These are phyloP conservation scores for Auriscalpium orientale DNA, from an alignment of 768 basidiomycete genomes.

Conservation along the genomic window DNA sequence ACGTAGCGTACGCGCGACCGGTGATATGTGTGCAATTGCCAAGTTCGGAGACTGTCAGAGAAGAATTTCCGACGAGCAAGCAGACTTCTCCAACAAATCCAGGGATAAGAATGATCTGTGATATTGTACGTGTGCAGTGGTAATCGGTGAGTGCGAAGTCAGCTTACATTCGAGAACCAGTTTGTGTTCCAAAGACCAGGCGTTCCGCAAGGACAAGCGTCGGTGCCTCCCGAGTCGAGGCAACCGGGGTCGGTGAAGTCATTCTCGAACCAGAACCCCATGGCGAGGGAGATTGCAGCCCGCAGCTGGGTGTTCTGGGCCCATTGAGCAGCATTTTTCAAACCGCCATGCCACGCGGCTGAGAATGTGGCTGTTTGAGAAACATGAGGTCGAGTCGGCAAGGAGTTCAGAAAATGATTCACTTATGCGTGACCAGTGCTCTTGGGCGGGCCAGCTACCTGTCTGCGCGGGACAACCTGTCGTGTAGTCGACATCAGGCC, in stretches of 20 bases:
- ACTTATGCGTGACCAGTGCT: constrained; percentile 37
- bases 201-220: constrained; percentile 48
- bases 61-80: constrained; percentile 39
- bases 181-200: constrained; percentile 52
- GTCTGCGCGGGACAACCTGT: constrained; percentile 49
- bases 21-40: constrained; percentile 44
- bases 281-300: constrained; percentile 36
- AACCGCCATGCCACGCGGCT: constrained; percentile 50
- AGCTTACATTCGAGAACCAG: constrained; percentile 51
- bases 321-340: constrained; percentile 31
- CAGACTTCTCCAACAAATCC: constrained; percentile 46
- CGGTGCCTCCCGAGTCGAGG: constrained; percentile 45
- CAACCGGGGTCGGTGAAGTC: constrained; percentile 50
- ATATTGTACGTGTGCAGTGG: neutral
- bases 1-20: constrained; percentile 40
- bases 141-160: neutral
- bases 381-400: neutral
- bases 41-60: constrained; percentile 35
- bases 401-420: neutral
- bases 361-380: constrained; percentile 39
- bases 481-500: neutral
- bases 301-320: constrained; percentile 33
- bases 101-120: constrained; percentile 52
- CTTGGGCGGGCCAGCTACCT: constrained; percentile 65
- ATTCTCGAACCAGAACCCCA: constrained; percentile 56